Evolutionary conservation across 2,329 filamentous ascomycete species (phyloP), one percentile per base, ranked within the genome.

Genomic region (Diaporthe sp.): DNA sequence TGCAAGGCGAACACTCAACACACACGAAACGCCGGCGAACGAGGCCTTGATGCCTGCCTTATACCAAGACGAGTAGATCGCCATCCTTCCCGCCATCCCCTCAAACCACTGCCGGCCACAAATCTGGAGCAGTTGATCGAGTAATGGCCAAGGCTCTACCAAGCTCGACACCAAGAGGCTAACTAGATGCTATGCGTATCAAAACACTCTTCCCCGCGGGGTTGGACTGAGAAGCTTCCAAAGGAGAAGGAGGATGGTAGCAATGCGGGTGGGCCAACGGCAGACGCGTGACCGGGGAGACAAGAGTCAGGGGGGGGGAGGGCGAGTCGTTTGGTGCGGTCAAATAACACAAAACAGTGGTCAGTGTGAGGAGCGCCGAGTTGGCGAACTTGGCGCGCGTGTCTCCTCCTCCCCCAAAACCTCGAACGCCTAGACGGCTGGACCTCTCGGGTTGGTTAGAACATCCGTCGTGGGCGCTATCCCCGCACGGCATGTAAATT

Each of bases 161-260:
- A 70, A 70, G 65, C 65, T 70, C 34, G 49, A 70, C 8, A 22
- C 65, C 49, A 70, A 70, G 65, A 25, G 55, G 65, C 65, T 55
- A 70, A 22, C 15, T 28, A 28, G 13, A 3, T 15, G 37, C 42
- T 70, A 37, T 13, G 65, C n/a, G 13, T 55, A 4, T 42, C 34
- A 22, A 4, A 19, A 12, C n/a, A 25, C 34, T 19, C 60, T 55
- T 70, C 46, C 49, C 49, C 49, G 65, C 49, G 65, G 65, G 65
- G 46, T 70, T 1, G n/a, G n/a, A 42, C n/a, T 42, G 22, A 19
- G 25, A 55, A 70, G 46, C 65, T 51, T 55, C 28, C 3, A 42
- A 28, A 42, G 15, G 17, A 31, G 46, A 31, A 9, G 44, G 31
- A 70, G 49, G 46, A 15, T 42, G 34, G 61, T 70, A 70, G 65